Percentiles rank a stretch among this genome's conserved stretches.
Conservation (phyloP, 176 grass and related monocot species). For the Lolium multiflorum region DNA sequence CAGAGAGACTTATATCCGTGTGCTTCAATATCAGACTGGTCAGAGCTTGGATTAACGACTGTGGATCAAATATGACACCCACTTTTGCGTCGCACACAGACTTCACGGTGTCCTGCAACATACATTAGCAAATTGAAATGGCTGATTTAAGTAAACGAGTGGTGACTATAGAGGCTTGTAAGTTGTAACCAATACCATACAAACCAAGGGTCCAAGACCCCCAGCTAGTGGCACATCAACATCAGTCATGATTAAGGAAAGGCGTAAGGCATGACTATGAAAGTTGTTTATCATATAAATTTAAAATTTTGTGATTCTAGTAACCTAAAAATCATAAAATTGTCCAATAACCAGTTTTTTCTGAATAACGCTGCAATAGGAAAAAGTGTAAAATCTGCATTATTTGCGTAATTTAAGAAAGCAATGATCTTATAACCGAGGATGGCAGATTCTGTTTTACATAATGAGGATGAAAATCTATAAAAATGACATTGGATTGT, state of each 20-base stretch:
- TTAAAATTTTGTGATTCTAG: neutral
- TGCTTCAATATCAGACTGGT: slow-evolving; percentile 58
- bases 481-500: neutral
- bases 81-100: slow-evolving; percentile 59
- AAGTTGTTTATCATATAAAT: slow-evolving; percentile 9
- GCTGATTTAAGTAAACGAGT: neutral
- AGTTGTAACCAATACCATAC: neutral
- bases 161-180: neutral
- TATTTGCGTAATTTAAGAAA: slow-evolving; percentile 10
- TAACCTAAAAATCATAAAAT: neutral
- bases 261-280: neutral
- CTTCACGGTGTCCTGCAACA: slow-evolving; percentile 63
- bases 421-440: slow-evolving; percentile 27
- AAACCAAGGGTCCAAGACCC: neutral
- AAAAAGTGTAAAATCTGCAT: slow-evolving; percentile 2
- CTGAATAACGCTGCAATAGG: neutral
- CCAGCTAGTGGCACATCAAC: slow-evolving; percentile 7
- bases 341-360: neutral
- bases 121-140: slow-evolving; percentile 29
- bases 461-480: neutral
- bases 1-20: slow-evolving; percentile 1
- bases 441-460: neutral
- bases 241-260: slow-evolving; percentile 18
- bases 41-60: slow-evolving; percentile 73
- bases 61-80: slow-evolving; percentile 70